A percentile compares a stretch with the other conserved stretches of the same genome.
Evolutionary conservation across 176 grass and related monocot genomes (phyloP).

Genomic region (Luzula sylvatica): DNA sequence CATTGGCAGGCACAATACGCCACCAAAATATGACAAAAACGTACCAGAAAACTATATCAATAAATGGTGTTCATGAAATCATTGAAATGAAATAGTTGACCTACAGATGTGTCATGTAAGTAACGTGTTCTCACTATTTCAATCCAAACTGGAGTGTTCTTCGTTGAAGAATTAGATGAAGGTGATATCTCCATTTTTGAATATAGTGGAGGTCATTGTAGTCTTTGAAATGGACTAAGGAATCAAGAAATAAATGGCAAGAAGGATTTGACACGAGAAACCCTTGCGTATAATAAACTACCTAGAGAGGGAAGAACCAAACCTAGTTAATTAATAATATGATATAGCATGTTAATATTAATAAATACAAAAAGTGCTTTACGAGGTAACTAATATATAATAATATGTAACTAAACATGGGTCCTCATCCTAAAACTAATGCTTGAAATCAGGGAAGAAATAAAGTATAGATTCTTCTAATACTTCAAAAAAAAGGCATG

Average conservation of each 20-base stretch:
- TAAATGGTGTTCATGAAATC: not conserved
- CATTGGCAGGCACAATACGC: conserved; percentile 6
- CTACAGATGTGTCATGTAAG: conserved; percentile 5
- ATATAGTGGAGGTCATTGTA: too few relatives aligned
- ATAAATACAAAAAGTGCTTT: not conserved
- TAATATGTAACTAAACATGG: not conserved
- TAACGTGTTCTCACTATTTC: not conserved
- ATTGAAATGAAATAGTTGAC: not conserved
- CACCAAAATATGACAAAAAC: conserved; percentile 12
- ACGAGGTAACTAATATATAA: conserved; percentile 2
- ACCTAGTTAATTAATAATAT: not conserved
- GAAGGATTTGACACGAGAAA: not conserved
- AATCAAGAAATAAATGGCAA: not conserved
- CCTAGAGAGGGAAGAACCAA: not conserved
- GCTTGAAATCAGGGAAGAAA: conserved; percentile 10
- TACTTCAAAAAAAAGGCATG: too few relatives aligned
- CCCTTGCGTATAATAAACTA: not conserved
- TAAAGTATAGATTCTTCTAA: conserved; percentile 12
- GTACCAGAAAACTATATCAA: conserved; percentile 7
- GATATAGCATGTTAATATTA: not conserved
- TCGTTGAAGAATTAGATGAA: not conserved
- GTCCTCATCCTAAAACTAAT: conserved; percentile 7
- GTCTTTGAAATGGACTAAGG: too few relatives aligned
- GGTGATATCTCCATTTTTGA: not conserved
- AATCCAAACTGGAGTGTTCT: not conserved